Percentiles rank a stretch among this genome's conserved stretches.
These are phyloP conservation scores for Panellus pusillus DNA, from an alignment of 768 basidiomycete genomes.

Conservation along the genomic window DNA sequence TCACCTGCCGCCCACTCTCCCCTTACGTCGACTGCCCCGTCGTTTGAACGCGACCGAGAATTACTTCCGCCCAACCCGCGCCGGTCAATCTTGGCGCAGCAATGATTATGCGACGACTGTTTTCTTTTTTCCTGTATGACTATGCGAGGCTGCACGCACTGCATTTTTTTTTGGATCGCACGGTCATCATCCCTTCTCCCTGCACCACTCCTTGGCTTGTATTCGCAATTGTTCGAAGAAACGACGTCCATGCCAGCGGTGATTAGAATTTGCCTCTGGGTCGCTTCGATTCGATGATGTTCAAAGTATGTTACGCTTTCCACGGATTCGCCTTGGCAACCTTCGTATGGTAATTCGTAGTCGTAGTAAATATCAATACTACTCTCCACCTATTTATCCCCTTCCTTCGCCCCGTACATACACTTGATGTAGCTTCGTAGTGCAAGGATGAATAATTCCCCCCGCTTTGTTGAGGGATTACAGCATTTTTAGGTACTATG, in stretches of 20 bases:
- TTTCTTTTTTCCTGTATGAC: not conserved
- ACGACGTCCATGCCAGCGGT: slow-evolving; percentile 1
- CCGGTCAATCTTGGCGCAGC: slow-evolving; percentile 39
- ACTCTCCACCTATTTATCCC: slow-evolving; percentile 16
- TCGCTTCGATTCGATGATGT: slow-evolving; percentile 12
- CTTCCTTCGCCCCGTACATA: slow-evolving; percentile 5
- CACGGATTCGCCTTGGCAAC: slow-evolving; percentile 15
- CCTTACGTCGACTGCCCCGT: slow-evolving; percentile 39
- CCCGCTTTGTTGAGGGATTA: no score
- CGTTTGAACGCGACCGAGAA: slow-evolving; percentile 58
- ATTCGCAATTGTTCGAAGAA: slow-evolving; percentile 7
- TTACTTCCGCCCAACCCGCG: slow-evolving; percentile 47
- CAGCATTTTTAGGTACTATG: no score
- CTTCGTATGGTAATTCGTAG: slow-evolving; percentile 23
- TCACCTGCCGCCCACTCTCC: slow-evolving; percentile 43
- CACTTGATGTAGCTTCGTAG: slow-evolving; percentile 12
- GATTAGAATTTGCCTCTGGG: slow-evolving; percentile 6
- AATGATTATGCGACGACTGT: slow-evolving; percentile 21
- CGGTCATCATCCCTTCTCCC: slow-evolving; percentile 6
- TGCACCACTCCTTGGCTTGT: slow-evolving; percentile 1
- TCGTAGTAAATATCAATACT: slow-evolving; percentile 12
- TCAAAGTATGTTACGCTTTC: slow-evolving; percentile 22
- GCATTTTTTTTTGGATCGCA: slow-evolving; percentile 3
- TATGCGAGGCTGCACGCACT: no score
- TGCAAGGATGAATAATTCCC: slow-evolving; percentile 13